Percentiles rank a stretch among this genome's conserved stretches.
Conservation (phyloP, 768 basidiomycete species). For the Tephrocybe sp. region DNA sequence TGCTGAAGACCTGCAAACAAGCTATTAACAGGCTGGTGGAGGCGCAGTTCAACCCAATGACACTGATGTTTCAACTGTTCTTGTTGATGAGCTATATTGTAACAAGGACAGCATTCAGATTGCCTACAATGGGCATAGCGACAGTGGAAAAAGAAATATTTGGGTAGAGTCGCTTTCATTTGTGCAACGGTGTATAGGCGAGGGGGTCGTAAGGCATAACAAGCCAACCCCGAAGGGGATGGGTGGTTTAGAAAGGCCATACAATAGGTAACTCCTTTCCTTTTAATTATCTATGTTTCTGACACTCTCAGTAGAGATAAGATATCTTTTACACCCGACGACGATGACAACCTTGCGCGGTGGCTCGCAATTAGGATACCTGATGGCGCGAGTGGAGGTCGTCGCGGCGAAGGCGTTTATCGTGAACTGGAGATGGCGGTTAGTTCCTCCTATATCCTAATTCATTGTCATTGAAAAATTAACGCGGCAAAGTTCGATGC, state of each 20-base stretch:
- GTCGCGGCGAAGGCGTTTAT: constrained; percentile 34
- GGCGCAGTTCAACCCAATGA: constrained; percentile 16
- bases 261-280: neutral
- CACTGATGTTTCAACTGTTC: constrained; percentile 19
- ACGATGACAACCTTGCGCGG: constrained; percentile 34
- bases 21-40: constrained; percentile 15
- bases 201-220: constrained; percentile 10
- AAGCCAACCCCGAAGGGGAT: constrained; percentile 11
- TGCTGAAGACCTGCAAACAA: neutral
- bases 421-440: constrained; percentile 27
- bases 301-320: constrained; percentile 16
- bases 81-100: constrained; percentile 18
- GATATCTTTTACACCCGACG: constrained; percentile 30
- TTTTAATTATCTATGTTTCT: neutral
- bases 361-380: constrained; percentile 36
- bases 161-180: constrained; percentile 22
- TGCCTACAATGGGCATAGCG: constrained; percentile 16
- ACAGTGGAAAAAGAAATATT: constrained; percentile 4
- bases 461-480: neutral
- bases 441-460: constrained; percentile 7
- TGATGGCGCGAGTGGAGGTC: constrained; percentile 33
- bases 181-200: constrained; percentile 13
- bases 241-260: constrained; percentile 13
- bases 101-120: constrained; percentile 13
- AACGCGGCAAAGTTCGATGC: constrained; percentile 13